phyloP scores from a whole-genome alignment of 2,329 filamentous ascomycete species.

The Lachnellula hyalina region DNA sequence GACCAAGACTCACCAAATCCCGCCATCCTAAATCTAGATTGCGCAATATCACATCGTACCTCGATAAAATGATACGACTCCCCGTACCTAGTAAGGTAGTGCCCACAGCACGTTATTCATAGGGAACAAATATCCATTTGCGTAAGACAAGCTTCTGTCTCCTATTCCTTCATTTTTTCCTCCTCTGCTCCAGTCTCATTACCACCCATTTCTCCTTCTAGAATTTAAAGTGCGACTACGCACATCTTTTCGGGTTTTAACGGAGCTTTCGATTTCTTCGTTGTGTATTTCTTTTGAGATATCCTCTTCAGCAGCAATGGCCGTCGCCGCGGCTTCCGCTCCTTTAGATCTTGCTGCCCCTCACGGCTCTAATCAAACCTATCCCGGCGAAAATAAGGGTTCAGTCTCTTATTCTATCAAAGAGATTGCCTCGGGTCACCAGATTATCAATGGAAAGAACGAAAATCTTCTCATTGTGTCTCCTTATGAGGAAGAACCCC shows the following conservation, averaged over 20 bases:
- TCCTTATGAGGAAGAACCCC: slow-evolving; percentile 65
- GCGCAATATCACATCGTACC: slow-evolving; percentile 16
- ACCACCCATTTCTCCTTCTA: not conserved
- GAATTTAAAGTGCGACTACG: not conserved
- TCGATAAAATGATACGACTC: slow-evolving; percentile 18
- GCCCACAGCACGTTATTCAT: slow-evolving; percentile 1
- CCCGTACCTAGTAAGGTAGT: not conserved
- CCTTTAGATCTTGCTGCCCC: not conserved
- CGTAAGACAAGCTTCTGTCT: too few species aligned
- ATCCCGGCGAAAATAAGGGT: not conserved
- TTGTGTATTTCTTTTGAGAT: not conserved
- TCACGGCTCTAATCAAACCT: not conserved
- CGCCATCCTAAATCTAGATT: slow-evolving; percentile 12
- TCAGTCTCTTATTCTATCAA: not conserved
- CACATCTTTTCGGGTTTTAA: not conserved
- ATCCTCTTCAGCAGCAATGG: slow-evolving; percentile 4
- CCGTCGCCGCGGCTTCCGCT: slow-evolving; percentile 7
- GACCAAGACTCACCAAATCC: not conserved
- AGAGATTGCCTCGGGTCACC: not conserved
- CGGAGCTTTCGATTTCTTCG: not conserved
- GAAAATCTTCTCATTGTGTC: slow-evolving; percentile 56
- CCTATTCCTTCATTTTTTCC: not conserved
- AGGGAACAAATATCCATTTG: not conserved
- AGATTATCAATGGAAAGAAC: slow-evolving; percentile 1
- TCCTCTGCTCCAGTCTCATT: not conserved